These are phyloP conservation scores for Cyberlindnera euphorbiiphila DNA, from an alignment of 805 yeast species.

Conservation along the genomic window DNA sequence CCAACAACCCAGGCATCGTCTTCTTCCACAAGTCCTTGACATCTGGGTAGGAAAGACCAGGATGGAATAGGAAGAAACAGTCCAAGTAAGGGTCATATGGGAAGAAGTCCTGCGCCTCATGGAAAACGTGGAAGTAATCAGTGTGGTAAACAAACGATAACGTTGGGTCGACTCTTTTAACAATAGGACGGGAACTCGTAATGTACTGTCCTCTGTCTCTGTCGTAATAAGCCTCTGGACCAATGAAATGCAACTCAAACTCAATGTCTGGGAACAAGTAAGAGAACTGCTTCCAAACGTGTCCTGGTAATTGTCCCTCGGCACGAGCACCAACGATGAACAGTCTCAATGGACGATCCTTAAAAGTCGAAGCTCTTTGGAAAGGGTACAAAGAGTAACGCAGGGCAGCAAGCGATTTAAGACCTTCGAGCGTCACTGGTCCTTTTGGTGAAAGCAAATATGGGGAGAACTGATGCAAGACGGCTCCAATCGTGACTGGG, in stretches of 20 bases:
- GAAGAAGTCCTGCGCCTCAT: constrained; percentile 90
- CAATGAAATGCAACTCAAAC: constrained; percentile 87
- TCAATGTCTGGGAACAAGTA: constrained; percentile 78
- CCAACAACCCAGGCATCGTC: constrained; percentile 80
- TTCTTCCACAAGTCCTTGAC: constrained; percentile 77
- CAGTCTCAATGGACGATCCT: constrained; percentile 84
- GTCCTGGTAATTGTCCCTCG: constrained; percentile 90
- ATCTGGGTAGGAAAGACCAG: constrained; percentile 85
- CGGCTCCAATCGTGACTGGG: constrained; percentile 84
- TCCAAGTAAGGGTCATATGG: constrained; percentile 98
- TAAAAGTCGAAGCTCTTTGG: constrained; percentile 49
- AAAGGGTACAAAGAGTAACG: constrained; percentile 84
- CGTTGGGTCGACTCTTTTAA: constrained; percentile 68
- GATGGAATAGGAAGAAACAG: constrained; percentile 90
- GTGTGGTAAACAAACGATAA: constrained; percentile 80
- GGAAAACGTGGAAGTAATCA: constrained; percentile 84
- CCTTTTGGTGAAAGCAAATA: constrained; percentile 79
- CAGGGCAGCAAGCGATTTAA: constrained; percentile 89
- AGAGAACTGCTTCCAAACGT: constrained; percentile 92
- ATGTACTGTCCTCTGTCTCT: constrained; percentile 60
- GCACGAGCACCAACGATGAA: constrained; percentile 90
- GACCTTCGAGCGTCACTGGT: constrained; percentile 86
- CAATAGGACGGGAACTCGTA: constrained; percentile 59
- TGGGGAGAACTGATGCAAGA: constrained; percentile 83
- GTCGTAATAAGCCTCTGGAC: constrained; percentile 87